phyloP scores from a whole-genome alignment of 1,284 basidiomycete species.

The Rhodofomes roseus region DNA sequence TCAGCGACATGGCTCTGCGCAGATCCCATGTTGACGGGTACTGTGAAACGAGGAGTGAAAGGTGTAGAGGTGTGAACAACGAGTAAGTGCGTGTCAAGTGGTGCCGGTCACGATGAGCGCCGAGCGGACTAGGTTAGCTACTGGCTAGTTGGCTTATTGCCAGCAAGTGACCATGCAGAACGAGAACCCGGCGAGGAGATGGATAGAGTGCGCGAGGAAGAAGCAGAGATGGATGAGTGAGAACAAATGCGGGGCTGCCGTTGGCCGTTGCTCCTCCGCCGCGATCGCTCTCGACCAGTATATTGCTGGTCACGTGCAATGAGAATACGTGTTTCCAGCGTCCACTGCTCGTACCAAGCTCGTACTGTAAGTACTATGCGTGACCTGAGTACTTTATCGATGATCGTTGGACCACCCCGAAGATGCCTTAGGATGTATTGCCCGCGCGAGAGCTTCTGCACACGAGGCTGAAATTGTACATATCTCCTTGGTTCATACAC shows the following conservation, averaged over 20 bases:
- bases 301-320: background rate
- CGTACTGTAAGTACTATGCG: too few relatives aligned
- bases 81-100: background rate
- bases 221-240: background rate
- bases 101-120: background rate
- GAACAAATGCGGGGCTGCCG: background rate
- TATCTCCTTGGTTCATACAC: too few relatives aligned
- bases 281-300: background rate
- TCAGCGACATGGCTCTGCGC: constrained; percentile 43
- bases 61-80: background rate
- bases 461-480: too few relatives aligned
- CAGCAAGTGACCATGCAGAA: background rate
- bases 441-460: too few relatives aligned
- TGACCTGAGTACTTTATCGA: too few relatives aligned
- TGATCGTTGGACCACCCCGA: too few relatives aligned
- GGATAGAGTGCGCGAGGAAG: background rate
- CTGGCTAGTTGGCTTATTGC: background rate
- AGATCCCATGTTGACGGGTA: constrained; percentile 40
- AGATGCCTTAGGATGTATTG: too few relatives aligned
- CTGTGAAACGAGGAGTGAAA: background rate
- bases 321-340: background rate
- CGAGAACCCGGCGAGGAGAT: background rate
- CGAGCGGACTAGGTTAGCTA: too few relatives aligned
- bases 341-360: too few relatives aligned
- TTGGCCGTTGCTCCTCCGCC: background rate